A percentile compares a stretch with the other conserved stretches of the same genome.
Evolutionary conservation across 2,329 filamentous ascomycete species (phyloP).

Genomic region (Colletotrichum navitas): DNA sequence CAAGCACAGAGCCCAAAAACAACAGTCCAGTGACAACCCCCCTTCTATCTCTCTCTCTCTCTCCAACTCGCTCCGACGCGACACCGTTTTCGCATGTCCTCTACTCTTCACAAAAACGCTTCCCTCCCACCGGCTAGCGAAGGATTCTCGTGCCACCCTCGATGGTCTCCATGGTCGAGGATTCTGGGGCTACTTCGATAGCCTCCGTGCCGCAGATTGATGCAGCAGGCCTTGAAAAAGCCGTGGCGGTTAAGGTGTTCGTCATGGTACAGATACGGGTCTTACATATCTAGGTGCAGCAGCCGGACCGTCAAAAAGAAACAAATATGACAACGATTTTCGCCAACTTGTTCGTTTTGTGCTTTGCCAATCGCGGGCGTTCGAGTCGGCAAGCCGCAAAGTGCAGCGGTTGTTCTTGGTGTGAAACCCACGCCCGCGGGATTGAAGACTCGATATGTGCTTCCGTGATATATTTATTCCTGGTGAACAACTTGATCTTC

Average conservation of each 20-base stretch:
- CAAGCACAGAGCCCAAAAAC: slow-evolving; percentile 48
- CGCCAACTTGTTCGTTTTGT: neutral
- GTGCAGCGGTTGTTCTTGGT: neutral
- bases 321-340: slow-evolving; percentile 23
- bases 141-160: slow-evolving; percentile 65
- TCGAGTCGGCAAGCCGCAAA: neutral
- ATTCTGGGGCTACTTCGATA: slow-evolving; percentile 70
- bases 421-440: neutral
- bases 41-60: slow-evolving; percentile 14
- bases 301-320: neutral
- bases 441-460: neutral
- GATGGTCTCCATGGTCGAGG: slow-evolving; percentile 59
- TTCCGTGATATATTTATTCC: neutral
- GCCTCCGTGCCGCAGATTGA: slow-evolving; percentile 71
- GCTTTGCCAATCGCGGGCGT: neutral
- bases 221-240: slow-evolving; percentile 70
- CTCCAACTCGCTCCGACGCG: slow-evolving; percentile 15
- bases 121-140: slow-evolving; percentile 62
- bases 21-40: slow-evolving; percentile 28
- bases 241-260: slow-evolving; percentile 66
- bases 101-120: neutral
- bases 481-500: neutral
- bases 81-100: neutral
- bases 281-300: slow-evolving; percentile 58
- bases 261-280: slow-evolving; percentile 76